phyloP scores from a whole-genome alignment of 2,329 filamentous ascomycete species.

The Trichoderma polysporum region DNA sequence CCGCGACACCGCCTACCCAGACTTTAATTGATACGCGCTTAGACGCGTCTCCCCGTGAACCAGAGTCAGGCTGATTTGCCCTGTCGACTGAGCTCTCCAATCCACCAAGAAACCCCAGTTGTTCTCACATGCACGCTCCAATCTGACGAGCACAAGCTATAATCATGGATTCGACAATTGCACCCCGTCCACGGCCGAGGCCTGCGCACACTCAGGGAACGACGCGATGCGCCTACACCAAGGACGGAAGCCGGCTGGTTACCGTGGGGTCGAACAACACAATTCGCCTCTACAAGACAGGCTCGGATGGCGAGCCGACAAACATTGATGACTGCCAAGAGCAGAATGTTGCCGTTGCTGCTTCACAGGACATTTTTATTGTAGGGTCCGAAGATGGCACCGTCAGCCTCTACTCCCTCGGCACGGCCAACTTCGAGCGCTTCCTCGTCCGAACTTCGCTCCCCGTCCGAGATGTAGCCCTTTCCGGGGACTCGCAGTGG shows the following conservation, averaged over 20 bases:
- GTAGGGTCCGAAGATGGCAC: constrained; percentile 91
- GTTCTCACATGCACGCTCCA: background rate
- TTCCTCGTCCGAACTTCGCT: constrained; percentile 82
- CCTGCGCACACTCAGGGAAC: constrained; percentile 81
- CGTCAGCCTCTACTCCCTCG: constrained; percentile 89
- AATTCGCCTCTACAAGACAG: constrained; percentile 87
- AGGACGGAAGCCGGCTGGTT: constrained; percentile 80
- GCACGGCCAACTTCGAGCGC: constrained; percentile 70
- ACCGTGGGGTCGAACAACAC: constrained; percentile 93
- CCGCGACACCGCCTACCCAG: constrained; percentile 30
- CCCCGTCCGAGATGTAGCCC: constrained; percentile 79
- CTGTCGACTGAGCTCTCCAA: background rate
- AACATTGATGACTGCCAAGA: constrained; percentile 92
- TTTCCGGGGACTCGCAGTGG: constrained; percentile 82
- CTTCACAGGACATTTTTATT: constrained; percentile 78
- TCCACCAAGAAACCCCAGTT: background rate
- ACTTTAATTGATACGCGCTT: constrained; percentile 40
- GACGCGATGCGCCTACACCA: constrained; percentile 86
- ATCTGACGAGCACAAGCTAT: background rate
- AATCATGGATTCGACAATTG: constrained; percentile 36
- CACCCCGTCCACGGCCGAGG: constrained; percentile 56
- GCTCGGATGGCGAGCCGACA: constrained; percentile 85
- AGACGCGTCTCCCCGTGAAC: constrained; percentile 38
- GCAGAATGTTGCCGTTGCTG: constrained; percentile 75
- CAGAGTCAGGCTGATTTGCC: background rate